Evolutionary conservation across 1,139 yeast genomes (phyloP).

Genomic region (Hanseniaspora gamundiae): DNA sequence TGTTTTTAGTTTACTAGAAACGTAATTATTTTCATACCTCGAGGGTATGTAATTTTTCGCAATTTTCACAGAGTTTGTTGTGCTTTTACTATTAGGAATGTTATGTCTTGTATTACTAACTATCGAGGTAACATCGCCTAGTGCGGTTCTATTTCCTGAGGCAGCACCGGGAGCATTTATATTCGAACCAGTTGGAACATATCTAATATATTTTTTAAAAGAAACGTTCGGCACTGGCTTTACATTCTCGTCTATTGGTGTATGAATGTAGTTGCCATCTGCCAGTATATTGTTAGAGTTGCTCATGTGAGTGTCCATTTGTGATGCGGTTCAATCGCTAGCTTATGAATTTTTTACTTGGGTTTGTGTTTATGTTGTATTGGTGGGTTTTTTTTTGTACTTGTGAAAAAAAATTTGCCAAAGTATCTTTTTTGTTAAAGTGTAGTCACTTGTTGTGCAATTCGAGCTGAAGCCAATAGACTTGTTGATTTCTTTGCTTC

Average conservation of each 20-base stretch:
- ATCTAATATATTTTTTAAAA: background rate
- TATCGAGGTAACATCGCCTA: constrained; percentile 7
- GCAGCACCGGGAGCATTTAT: background rate
- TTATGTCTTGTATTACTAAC: constrained; percentile 7
- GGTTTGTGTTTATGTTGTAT: background rate
- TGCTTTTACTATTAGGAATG: background rate
- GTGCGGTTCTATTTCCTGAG: background rate
- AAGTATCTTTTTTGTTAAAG: too few relatives aligned
- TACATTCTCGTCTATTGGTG: background rate
- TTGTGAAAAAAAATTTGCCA: too few relatives aligned
- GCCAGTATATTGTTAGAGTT: background rate
- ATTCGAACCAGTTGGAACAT: background rate
- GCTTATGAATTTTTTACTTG: too few relatives aligned
- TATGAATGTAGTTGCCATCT: background rate
- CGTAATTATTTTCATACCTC: background rate
- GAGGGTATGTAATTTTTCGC: background rate
- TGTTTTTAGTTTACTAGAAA: background rate
- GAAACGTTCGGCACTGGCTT: background rate
- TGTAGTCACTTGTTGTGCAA: too few relatives aligned
- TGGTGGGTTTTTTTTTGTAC: too few relatives aligned
- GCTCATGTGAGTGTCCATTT: background rate
- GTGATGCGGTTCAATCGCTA: too few relatives aligned
- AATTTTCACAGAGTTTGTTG: background rate
- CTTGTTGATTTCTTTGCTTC: too few relatives aligned
- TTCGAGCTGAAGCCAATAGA: too few relatives aligned